Conservation (phyloP, 2,329 filamentous ascomycete species). For the Calonectria crousiana region DNA sequence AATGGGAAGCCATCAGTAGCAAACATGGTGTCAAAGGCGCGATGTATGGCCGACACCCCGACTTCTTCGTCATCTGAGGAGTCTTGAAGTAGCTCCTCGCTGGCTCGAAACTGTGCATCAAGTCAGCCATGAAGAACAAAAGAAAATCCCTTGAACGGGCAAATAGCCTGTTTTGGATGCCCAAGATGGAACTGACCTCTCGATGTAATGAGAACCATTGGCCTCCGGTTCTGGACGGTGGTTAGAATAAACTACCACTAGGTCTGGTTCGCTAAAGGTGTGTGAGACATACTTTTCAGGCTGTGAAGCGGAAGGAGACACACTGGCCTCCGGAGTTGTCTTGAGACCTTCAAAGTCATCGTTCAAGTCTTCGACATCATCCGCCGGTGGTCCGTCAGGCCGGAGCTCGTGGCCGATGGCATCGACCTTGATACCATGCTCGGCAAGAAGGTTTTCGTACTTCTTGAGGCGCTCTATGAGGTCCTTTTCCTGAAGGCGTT, state of each 20-base stretch:
- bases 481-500: slow-evolving; percentile 77
- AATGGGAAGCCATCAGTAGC: slow-evolving; percentile 70
- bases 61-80: slow-evolving; percentile 70
- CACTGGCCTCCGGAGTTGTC: slow-evolving; percentile 62
- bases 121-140: slow-evolving; percentile 14
- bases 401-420: slow-evolving; percentile 66
- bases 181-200: slow-evolving; percentile 55
- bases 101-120: slow-evolving; percentile 60
- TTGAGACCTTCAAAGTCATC: slow-evolving; percentile 67
- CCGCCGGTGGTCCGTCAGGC: slow-evolving; percentile 48
- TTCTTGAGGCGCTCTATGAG: slow-evolving; percentile 76
- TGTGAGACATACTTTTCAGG: slow-evolving; percentile 42
- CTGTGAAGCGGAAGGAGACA: slow-evolving; percentile 48
- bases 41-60: slow-evolving; percentile 66
- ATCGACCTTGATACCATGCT: slow-evolving; percentile 78
- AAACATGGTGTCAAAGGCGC: slow-evolving; percentile 72
- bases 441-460: slow-evolving; percentile 75
- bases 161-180: background rate
- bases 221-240: slow-evolving; percentile 30
- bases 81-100: slow-evolving; percentile 61
- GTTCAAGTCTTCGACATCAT: slow-evolving; percentile 69
- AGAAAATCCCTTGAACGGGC: background rate
- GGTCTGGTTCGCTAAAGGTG: background rate
- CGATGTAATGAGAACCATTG: slow-evolving; percentile 65
- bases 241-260: slow-evolving; percentile 22